Base-by-base conservation (phyloP, 345 rosid genomes). In the Euphorbia pulcherrima region DNA sequence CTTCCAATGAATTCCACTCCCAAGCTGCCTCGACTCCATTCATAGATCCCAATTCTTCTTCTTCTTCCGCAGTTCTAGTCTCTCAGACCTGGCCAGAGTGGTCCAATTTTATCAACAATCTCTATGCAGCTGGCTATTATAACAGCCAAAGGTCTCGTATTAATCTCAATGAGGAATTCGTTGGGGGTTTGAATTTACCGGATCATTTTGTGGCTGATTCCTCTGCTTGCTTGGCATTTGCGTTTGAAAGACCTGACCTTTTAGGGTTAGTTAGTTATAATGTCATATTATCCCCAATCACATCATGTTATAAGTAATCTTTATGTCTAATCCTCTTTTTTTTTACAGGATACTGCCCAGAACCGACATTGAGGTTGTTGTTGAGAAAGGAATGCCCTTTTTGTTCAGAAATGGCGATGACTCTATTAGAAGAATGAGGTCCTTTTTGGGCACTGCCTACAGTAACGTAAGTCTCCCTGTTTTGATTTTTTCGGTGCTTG, bases 321-420 rank as follows among this genome's bases (percentile, higher is more conserved):
- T 26, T 6, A 13, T 51, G 54, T 51, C 55, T 61, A 26, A 4
- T 13, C 29, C 20, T 39, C 46, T 37, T 65, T 23, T 4, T 28
- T 21, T 24, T 21, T 52, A 47, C 65, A 94, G 99, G 82, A 77
- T 77, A 83, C 81, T 94, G 37, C 71, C 96, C 27, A 82, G 82
- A 83, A 83, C 82, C 62, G 96, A 91, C 33, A 74, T 91, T 5
- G 84, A 84, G 78, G 82, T 82, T 60, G 72, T 94, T 67, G 89
- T 87, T 39, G 79, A 71, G 60, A 83, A 82, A 69, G 92, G 81
- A 59, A 68, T 68, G 57, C 95, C 97, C 0, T 83, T 78, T 67
- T 71, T 89, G 74, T 94, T 94, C 69, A 83, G 64, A 75, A 81
- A 78, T 29, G 85, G 80, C 11, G 79, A 85, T 17, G 90, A 82